Percentiles rank a stretch among this genome's conserved stretches.
phyloP scores from a whole-genome alignment of 1,284 basidiomycete species.

The Leccinum pallidistipes region DNA sequence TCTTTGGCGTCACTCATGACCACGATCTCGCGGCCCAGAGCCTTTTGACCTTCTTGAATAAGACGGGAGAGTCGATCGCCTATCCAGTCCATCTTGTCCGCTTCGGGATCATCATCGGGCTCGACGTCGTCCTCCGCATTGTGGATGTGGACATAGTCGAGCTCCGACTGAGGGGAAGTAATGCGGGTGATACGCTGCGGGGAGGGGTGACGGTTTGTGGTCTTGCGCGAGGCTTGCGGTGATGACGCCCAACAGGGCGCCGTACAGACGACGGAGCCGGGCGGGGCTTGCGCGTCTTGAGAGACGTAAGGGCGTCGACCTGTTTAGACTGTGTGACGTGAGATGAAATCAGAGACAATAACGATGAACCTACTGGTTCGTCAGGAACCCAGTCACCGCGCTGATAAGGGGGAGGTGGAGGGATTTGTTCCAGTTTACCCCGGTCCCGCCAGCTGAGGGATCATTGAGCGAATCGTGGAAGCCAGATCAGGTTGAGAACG shows the following conservation, averaged over 20 bases:
- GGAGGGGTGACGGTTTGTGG: slow-evolving; percentile 28
- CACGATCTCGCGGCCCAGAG: slow-evolving; percentile 68
- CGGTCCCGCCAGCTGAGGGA: slow-evolving; percentile 60
- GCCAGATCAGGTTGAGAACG: slow-evolving; percentile 33
- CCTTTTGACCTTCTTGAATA: slow-evolving; percentile 72
- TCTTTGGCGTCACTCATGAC: slow-evolving; percentile 69
- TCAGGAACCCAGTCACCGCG: slow-evolving; percentile 53
- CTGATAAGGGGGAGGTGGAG: slow-evolving; percentile 65
- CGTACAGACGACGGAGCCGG: slow-evolving; percentile 33
- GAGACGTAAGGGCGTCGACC: slow-evolving; percentile 16
- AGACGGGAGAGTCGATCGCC: slow-evolving; percentile 62
- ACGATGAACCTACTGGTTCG: slow-evolving; percentile 18
- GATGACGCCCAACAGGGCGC: slow-evolving; percentile 36
- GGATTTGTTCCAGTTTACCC: slow-evolving; percentile 47
- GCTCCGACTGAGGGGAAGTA: slow-evolving; percentile 37
- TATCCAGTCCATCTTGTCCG: slow-evolving; percentile 71
- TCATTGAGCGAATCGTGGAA: slow-evolving; percentile 6
- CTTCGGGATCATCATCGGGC: slow-evolving; percentile 31
- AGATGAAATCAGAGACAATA: slow-evolving; percentile 10
- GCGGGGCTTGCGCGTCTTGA: slow-evolving; percentile 34
- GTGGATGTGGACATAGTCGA: slow-evolving; percentile 36
- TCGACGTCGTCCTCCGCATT: slow-evolving; percentile 5
- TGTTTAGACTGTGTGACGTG: slow-evolving; percentile 18
- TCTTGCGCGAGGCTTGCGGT: slow-evolving; percentile 33
- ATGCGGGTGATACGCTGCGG: slow-evolving; percentile 28